Base-by-base conservation (phyloP, 2,329 filamentous ascomycete genomes). In the Ophiostoma quercus region DNA sequence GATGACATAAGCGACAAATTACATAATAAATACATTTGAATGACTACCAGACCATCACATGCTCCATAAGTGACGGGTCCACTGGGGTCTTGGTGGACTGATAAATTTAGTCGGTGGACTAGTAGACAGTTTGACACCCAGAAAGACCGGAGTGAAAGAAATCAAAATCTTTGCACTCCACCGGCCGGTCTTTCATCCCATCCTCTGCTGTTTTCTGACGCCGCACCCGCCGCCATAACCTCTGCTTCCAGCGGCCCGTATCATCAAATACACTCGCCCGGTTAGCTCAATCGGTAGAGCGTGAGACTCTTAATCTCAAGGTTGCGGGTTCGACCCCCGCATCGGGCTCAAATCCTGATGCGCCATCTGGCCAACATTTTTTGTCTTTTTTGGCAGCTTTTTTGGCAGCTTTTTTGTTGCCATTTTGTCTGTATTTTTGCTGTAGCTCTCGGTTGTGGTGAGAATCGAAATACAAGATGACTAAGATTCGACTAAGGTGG, bases 231-330 rank as follows among this genome's bases (percentile, higher is more conserved):
- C 19, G 51, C 12, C 51, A 57, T 57, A 57, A 22, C 11, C 51
- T 12, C 51, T 57, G 9, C n/a, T 9, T 3, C 3, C 51, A 14
- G n/a, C 51, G 51, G 7, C n/a, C 51, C 51, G 51, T 11, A 22
- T 4, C 51, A 57, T 12, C 51, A 25, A 57, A 12, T 9, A 57
- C 51, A 25, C 51, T 57, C 72, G 82, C 83, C 83, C 80, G 83
- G 83, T 82, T 88, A 87, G 85, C 85, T 87, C 85, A 87, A 87
- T 87, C 84, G 84, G 85, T 88, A 89, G 87, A 89, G 86, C 87
- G 86, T 88, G 84, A 88, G 87, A 88, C 87, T 89, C 87, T 86
- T 85, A 85, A 84, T 75, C 74, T 74, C 73, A 75, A 75, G 74
- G 75, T 75, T 76, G 74, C 74, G 75, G 75, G 75, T 75, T 75